Conservation (phyloP, 495 filamentous ascomycete genomes). For the Chaetomidium leptoderma region DNA sequence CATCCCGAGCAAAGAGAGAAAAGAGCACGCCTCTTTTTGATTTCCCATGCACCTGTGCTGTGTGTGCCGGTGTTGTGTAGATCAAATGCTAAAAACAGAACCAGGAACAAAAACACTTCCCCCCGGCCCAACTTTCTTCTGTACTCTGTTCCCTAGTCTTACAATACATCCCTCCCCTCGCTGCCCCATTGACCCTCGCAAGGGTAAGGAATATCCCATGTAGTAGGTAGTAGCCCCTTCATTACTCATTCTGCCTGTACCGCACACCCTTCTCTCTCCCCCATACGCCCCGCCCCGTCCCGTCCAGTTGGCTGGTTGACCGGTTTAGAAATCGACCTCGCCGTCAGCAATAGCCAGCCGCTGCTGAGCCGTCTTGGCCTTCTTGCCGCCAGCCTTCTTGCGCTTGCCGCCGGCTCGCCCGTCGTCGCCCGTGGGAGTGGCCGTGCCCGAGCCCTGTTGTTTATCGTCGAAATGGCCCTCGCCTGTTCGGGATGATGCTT, state of each 20-base stretch:
- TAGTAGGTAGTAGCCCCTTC: conserved; percentile 5
- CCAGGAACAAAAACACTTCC: background rate
- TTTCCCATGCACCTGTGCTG: background rate
- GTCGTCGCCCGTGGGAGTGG: conserved; percentile 65
- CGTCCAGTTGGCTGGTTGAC: no score
- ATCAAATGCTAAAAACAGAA: conserved; percentile 1
- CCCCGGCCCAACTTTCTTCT: background rate
- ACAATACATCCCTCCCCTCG: no score
- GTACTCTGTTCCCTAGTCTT: no score
- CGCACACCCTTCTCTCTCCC: no score
- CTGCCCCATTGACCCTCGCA: no score
- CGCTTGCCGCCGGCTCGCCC: conserved; percentile 45
- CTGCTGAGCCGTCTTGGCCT: conserved; percentile 88
- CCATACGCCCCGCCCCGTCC: no score
- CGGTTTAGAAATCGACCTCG: conserved; percentile 42
- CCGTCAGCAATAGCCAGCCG: conserved; percentile 83
- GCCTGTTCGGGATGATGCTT: conserved; percentile 48
- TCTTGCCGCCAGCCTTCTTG: conserved; percentile 62
- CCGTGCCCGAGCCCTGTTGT: conserved; percentile 79
- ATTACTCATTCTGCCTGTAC: no score
- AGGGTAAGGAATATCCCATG: no score
- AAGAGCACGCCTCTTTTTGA: background rate
- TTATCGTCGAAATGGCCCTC: conserved; percentile 92
- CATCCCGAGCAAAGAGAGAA: background rate
- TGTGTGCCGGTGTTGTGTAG: background rate